Evolutionary conservation across 2,329 filamentous ascomycete species (phyloP).

Genomic region (Cladosporium sp.): DNA sequence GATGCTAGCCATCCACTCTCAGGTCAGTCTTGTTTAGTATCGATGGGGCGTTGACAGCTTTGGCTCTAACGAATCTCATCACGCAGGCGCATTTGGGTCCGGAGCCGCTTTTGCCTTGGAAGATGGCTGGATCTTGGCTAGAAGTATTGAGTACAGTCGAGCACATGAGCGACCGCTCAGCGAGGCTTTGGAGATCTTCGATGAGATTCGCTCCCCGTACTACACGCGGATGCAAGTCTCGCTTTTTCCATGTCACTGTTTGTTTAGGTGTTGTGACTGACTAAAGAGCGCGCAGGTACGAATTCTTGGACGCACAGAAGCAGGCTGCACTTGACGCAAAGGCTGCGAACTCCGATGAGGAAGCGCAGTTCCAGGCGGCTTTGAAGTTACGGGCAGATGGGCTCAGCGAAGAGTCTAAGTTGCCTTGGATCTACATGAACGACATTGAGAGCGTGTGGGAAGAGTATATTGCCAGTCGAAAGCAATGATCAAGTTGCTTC

Average conservation of each 20-base stretch:
- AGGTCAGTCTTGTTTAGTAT: background rate
- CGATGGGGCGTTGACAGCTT: no score
- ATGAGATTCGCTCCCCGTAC: conserved; percentile 38
- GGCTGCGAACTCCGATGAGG: conserved; percentile 19
- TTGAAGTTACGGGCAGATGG: conserved; percentile 21
- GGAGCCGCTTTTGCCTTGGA: conserved; percentile 45
- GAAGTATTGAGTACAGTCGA: conserved; percentile 24
- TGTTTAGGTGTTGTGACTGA: background rate
- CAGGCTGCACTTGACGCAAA: conserved; percentile 24
- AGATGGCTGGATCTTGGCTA: conserved; percentile 43
- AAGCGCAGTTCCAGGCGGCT: conserved; percentile 28
- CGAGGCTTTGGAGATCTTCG: conserved; percentile 36
- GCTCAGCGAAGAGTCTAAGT: conserved; percentile 17
- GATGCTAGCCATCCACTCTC: conserved; percentile 50
- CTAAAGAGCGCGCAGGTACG: background rate
- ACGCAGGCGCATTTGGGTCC: conserved; percentile 34
- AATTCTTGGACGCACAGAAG: conserved; percentile 9
- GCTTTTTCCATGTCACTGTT: background rate
- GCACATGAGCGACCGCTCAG: conserved; percentile 7
- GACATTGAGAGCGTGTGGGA: conserved; percentile 32
- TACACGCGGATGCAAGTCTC: conserved; percentile 36
- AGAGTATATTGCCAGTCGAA: background rate
- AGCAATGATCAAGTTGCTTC: background rate
- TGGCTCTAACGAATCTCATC: background rate
- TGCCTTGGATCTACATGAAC: conserved; percentile 42